Evolutionary conservation across 148 eudicot species (phyloP).

Genomic region (Cornus controversa): DNA sequence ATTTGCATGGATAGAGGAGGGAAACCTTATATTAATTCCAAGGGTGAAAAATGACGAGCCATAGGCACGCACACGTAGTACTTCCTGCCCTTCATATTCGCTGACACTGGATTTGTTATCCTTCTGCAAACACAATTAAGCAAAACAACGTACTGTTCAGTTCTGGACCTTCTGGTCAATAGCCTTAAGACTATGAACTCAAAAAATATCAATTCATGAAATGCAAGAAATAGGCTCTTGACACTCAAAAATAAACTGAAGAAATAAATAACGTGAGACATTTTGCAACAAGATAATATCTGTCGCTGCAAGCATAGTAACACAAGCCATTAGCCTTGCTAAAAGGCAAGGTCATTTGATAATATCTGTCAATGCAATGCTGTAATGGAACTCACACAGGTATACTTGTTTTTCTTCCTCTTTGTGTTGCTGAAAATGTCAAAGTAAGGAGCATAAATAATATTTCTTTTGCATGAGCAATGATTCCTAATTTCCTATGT

Average conservation of each 20-base stretch:
- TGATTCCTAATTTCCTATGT: no score
- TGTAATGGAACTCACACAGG: no score
- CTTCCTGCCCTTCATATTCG: conserved; percentile 78
- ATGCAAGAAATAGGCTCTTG: background rate
- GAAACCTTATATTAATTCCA: conserved; percentile 90
- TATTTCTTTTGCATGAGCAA: no score
- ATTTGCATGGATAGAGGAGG: conserved; percentile 1
- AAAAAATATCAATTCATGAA: conserved; percentile 6
- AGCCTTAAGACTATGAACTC: background rate
- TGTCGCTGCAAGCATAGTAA: no score
- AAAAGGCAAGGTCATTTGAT: no score
- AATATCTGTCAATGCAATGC: no score
- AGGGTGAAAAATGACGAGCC: conserved; percentile 88
- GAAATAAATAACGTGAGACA: background rate
- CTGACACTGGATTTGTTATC: conserved; percentile 34
- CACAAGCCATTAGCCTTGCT: no score
- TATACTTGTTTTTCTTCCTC: no score
- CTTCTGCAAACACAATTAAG: conserved; percentile 43
- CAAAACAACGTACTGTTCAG: conserved; percentile 14
- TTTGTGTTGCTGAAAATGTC: no score
- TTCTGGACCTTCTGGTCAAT: background rate
- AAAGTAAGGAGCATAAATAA: no score
- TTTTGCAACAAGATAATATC: no score
- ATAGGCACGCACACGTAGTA: conserved; percentile 84
- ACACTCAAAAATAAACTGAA: background rate